Evolutionary conservation across 83 land plant genomes (phyloP).

Genomic region (Thuja plicata): DNA sequence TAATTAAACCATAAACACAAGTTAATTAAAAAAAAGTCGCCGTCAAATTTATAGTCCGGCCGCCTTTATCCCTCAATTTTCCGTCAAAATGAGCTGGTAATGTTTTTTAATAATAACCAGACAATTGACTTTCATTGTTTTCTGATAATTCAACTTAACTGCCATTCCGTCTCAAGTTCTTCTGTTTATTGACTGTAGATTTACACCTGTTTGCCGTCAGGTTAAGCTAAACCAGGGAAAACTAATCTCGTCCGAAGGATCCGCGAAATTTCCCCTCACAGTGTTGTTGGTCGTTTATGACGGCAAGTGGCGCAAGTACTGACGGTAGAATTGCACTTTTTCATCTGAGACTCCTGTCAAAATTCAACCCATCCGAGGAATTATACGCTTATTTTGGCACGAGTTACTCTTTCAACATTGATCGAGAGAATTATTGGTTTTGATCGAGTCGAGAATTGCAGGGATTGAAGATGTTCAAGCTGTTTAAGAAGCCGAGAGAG

Average conservation of each 20-base stretch:
- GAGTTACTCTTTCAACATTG: neutral
- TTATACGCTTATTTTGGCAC: neutral
- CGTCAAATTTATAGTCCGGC: too few relatives aligned
- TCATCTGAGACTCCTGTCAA: neutral
- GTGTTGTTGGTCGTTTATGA: neutral
- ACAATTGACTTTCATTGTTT: neutral
- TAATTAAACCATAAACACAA: too few relatives aligned
- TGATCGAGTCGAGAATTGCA: neutral
- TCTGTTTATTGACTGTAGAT: neutral
- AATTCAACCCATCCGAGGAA: neutral
- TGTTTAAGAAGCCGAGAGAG: conserved; percentile 1
- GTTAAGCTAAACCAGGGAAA: neutral
- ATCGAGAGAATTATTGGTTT: neutral
- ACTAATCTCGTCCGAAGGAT: neutral
- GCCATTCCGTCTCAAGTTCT: neutral
- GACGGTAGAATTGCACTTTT: neutral
- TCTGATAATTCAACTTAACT: neutral
- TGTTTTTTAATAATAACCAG: too few relatives aligned
- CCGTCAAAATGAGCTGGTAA: too few relatives aligned
- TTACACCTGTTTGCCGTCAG: neutral
- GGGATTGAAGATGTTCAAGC: neutral
- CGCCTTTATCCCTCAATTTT: too few relatives aligned
- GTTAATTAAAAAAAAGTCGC: too few relatives aligned
- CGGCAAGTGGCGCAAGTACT: neutral
- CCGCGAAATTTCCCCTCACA: neutral